phyloP scores from a whole-genome alignment of 176 grass and related monocot genomes.

The Dendrocalamus sinicus region DNA sequence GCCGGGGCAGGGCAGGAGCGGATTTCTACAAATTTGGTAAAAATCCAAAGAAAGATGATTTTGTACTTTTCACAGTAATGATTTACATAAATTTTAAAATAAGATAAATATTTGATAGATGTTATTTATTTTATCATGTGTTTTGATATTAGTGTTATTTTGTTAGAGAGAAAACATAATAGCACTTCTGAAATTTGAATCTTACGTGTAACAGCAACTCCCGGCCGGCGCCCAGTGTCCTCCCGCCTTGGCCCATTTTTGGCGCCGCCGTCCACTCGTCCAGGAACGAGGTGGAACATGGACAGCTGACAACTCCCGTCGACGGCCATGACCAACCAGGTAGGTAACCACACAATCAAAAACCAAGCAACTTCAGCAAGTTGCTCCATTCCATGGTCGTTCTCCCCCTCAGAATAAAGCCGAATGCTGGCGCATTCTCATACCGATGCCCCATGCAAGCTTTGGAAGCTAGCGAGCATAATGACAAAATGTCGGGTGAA shows the following conservation, averaged over 20 bases:
- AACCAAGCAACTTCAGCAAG: neutral
- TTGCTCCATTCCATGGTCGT: neutral
- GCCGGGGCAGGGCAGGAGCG: neutral
- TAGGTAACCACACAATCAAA: neutral
- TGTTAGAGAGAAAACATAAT: too few relatives aligned
- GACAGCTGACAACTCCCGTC: neutral
- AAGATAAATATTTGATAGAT: too few relatives aligned
- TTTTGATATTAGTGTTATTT: too few relatives aligned
- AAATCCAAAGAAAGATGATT: neutral
- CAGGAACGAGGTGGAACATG: neutral
- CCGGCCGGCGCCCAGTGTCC: neutral
- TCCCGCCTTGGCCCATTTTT: too few relatives aligned
- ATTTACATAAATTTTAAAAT: too few relatives aligned
- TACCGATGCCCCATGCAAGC: neutral
- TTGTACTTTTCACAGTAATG: too few relatives aligned
- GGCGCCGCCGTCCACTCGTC: neutral
- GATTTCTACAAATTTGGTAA: constrained; percentile 17
- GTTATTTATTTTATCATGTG: too few relatives aligned
- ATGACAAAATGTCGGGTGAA: too few relatives aligned
- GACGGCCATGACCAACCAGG: neutral
- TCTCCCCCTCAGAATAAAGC: neutral
- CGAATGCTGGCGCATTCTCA: neutral
- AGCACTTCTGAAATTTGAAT: too few relatives aligned
- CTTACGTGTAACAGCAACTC: neutral
- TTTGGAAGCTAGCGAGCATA: neutral